Evolutionary conservation across 192 early-diverging fungal genomes (phyloP).

Genomic region (Dissophora globulifera): DNA sequence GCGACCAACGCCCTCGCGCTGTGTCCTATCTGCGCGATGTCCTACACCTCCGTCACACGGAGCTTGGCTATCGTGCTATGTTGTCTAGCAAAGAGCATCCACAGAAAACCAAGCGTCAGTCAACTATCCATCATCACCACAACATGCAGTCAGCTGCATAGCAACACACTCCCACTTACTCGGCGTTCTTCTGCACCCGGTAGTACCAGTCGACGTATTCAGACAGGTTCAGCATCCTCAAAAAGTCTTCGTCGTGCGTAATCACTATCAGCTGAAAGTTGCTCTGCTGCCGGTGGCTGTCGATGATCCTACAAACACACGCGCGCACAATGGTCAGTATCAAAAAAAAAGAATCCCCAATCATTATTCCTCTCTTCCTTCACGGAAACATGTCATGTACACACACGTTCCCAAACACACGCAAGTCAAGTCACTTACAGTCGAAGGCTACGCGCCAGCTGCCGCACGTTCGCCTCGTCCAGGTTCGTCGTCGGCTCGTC

Average conservation of each 20-base stretch:
- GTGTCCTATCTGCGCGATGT: too few species aligned
- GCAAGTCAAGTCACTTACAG: constrained; percentile 59
- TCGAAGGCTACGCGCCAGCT: constrained; percentile 82
- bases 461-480: constrained; percentile 88
- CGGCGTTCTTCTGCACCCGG: constrained; percentile 83
- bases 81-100: constrained; percentile 12
- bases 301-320: constrained; percentile 75
- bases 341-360: too few species aligned
- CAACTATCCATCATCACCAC: not conserved
- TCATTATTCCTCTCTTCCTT: too few species aligned
- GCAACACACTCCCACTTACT: too few species aligned
- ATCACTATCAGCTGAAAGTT: constrained; percentile 99
- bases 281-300: constrained; percentile 75
- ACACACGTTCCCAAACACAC: not conserved
- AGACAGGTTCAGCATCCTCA: constrained; percentile 79
- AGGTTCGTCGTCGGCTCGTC: constrained; percentile 99
- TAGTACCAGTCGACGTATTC: constrained; percentile 91
- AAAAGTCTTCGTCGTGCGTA: constrained; percentile 98
- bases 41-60: constrained; percentile 14
- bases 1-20: too few species aligned
- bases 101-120: not conserved
- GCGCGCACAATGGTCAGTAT: too few species aligned
- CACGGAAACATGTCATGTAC: too few species aligned
- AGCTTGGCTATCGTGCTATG: constrained; percentile 21
- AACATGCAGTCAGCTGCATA: not conserved